Evolutionary conservation across 2,329 filamentous ascomycete species (phyloP).

Genomic region (Fusarium foetens): DNA sequence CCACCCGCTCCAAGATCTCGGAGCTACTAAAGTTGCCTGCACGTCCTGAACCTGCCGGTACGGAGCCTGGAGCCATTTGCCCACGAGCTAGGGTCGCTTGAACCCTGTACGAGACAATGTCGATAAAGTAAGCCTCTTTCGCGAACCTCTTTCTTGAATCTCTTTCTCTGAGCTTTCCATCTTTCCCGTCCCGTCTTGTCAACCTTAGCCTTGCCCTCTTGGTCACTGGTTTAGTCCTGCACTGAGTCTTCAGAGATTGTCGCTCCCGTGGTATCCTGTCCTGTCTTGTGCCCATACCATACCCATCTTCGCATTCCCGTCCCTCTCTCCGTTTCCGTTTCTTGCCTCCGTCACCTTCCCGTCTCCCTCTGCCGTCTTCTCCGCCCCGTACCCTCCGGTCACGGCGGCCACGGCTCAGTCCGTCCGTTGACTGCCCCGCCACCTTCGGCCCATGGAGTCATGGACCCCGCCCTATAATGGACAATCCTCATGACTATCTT

Average conservation of each 20-base stretch:
- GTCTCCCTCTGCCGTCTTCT: conserved; percentile 26
- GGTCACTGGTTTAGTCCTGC: conserved; percentile 26
- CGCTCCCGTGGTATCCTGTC: conserved; percentile 11
- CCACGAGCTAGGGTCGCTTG: conserved; percentile 49
- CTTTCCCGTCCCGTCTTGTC: conserved; percentile 33
- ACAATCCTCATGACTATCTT: conserved; percentile 56
- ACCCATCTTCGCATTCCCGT: conserved; percentile 18
- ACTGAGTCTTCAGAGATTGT: conserved; percentile 19
- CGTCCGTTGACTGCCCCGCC: conserved; percentile 44
- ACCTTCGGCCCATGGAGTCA: conserved; percentile 49
- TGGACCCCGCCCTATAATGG: conserved; percentile 51
- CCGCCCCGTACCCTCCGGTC: conserved; percentile 34
- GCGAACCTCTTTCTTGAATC: conserved; percentile 42
- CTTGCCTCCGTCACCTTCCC: conserved; percentile 29
- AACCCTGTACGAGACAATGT: conserved; percentile 58
- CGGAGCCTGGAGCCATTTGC: conserved; percentile 47
- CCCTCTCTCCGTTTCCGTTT: conserved; percentile 24
- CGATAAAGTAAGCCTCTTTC: conserved; percentile 63
- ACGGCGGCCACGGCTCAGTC: conserved; percentile 39
- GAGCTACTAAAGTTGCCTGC: conserved; percentile 47
- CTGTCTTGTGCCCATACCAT: conserved; percentile 23
- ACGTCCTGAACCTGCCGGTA: conserved; percentile 46
- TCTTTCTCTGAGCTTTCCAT: conserved; percentile 38
- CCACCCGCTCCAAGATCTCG: conserved; percentile 47
- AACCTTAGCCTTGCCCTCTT: conserved; percentile 23